Evolutionary conservation across 208 protist species (phyloP).

Genomic region (Porcisia deanei): DNA sequence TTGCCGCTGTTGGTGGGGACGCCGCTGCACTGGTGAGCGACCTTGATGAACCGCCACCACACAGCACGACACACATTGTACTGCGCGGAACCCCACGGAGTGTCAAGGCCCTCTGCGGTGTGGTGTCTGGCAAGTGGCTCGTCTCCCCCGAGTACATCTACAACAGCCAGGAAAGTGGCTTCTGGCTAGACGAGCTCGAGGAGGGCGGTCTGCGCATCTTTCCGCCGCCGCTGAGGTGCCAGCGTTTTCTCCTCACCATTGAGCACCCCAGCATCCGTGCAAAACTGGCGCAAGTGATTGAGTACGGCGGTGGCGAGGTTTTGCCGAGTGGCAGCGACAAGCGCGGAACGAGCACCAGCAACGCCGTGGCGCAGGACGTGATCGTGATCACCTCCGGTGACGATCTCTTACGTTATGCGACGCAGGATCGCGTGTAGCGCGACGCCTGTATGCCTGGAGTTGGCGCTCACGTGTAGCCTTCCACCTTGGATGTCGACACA

Average conservation of each 20-base stretch:
- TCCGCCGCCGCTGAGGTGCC: conserved; percentile 67
- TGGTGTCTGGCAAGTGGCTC: conserved; percentile 78
- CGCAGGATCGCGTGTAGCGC: conserved; percentile 33
- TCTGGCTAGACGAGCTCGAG: conserved; percentile 82
- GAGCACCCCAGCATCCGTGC: conserved; percentile 47
- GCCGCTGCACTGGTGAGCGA: conserved; percentile 52
- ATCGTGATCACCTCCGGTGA: conserved; percentile 76
- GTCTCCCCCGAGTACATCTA: conserved; percentile 78
- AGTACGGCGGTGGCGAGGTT: conserved; percentile 82
- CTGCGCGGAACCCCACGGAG: conserved; percentile 76
- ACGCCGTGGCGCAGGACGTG: conserved; percentile 43
- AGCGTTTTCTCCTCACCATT: conserved; percentile 76
- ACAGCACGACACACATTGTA: conserved; percentile 72
- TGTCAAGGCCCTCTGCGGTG: conserved; percentile 81
- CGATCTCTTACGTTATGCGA: conserved; percentile 77
- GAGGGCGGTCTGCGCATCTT: conserved; percentile 73
- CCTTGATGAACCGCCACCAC: conserved; percentile 62
- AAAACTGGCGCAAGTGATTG: conserved; percentile 76
- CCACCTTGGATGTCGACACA: background rate
- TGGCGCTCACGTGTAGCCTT: background rate
- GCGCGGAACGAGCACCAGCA: background rate
- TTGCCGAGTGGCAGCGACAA: conserved; percentile 19
- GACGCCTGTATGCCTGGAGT: background rate
- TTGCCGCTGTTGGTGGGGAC: conserved; percentile 51
- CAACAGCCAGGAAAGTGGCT: conserved; percentile 60